Base-by-base conservation (phyloP, 148 eudicot genomes). In the Heliosperma pusillum region DNA sequence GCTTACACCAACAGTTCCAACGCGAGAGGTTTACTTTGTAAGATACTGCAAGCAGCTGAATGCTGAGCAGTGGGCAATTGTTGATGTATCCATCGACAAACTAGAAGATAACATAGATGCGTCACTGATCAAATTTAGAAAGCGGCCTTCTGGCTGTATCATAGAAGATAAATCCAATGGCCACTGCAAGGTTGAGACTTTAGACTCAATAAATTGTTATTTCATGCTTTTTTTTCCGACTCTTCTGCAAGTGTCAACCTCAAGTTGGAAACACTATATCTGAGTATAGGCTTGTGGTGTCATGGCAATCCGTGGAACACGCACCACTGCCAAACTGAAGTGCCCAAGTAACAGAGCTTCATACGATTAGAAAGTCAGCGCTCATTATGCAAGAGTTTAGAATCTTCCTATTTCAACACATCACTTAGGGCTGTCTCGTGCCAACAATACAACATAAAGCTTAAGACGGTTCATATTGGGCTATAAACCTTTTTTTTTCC, bases 121-220 rank as follows among this genome's bases (percentile, higher is more conserved):
- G 3, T 90, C 96, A 26, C 80, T 92, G 10, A 73, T 78, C 9
- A 95, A 89, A 81, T 95, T 91, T 80, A 86, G 92, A 71, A 95
- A 90, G 70, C 89, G 85, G 20, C 89, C 99, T 10, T 95, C 99
- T 3, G 99, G 99, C 11, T 95, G 99, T 82, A 88, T 95, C 80
- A 90, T 95, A n/a, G 91, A 92, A 82, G 97, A 95, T 62, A 86
- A 86, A 90, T 83, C 96, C 17, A 90, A 89, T 77, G 99, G 97
- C 59, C 96, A 92, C 58, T 95, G 99, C 85, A 88, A 88, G 99
- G 99, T 92, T 52, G 0, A 82, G 13, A 60, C 27, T 10, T 10
- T 4, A 61, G 13, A 19, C 4, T 65, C 26, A 20, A 66, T 7
- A 21, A 22, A 12, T 65, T 26, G 44, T 29, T 47, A 19, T 69